A percentile compares a stretch with the other conserved stretches of the same genome.
phyloP scores from a whole-genome alignment of 2,329 filamentous ascomycete species.

The Penicillium sp. region DNA sequence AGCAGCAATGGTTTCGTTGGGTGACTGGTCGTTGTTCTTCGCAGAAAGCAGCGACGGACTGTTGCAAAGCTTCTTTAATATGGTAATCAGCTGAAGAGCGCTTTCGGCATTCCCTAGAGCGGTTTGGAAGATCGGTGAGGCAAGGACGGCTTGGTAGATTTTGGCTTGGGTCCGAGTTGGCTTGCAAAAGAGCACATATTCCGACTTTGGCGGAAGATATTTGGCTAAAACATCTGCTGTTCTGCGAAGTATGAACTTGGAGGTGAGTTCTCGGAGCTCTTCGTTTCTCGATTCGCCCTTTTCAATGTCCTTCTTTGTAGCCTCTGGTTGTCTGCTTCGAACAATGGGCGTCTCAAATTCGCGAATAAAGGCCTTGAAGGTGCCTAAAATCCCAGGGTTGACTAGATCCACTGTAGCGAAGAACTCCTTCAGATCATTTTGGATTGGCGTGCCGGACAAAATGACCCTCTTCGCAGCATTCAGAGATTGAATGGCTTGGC shows the following conservation, averaged over 20 bases:
- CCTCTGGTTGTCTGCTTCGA: conserved; percentile 62
- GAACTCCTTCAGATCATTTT: conserved; percentile 67
- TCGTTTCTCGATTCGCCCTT: conserved; percentile 61
- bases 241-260: conserved; percentile 63
- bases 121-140: conserved; percentile 61
- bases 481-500: conserved; percentile 62
- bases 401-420: conserved; percentile 67
- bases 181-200: conserved; percentile 65
- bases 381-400: conserved; percentile 63
- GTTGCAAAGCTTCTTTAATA: conserved; percentile 73
- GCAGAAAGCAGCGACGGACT: conserved; percentile 61
- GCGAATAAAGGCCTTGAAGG: conserved; percentile 60
- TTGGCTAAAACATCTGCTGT: conserved; percentile 65
- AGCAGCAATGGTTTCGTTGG: conserved; percentile 48
- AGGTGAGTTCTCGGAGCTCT: conserved; percentile 60
- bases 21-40: conserved; percentile 48
- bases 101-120: conserved; percentile 61
- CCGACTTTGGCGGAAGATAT: conserved; percentile 65
- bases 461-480: conserved; percentile 62
- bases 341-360: conserved; percentile 65
- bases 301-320: conserved; percentile 59
- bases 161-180: conserved; percentile 60
- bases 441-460: conserved; percentile 65
- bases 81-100: conserved; percentile 66
- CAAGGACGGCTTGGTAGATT: conserved; percentile 62